Conservation (phyloP, 139 green algal species). For the Coelastrella sp. region DNA sequence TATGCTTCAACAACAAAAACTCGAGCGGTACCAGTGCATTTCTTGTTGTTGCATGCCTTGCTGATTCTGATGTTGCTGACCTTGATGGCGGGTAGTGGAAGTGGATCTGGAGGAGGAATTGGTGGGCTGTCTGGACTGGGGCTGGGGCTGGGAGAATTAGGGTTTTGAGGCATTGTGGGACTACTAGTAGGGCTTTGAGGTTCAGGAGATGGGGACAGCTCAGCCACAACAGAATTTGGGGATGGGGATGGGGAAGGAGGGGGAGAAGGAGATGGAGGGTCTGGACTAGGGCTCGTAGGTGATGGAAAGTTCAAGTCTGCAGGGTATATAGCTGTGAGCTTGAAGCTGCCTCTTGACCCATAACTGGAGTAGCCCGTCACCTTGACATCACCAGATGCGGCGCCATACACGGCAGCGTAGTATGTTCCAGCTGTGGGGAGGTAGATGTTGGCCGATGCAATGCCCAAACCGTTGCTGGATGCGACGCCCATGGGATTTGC, state of each 20-base stretch:
- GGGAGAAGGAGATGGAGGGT: not conserved
- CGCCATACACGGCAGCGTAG: slow-evolving; percentile 2
- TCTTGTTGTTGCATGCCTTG: not conserved
- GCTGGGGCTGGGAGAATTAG: no score
- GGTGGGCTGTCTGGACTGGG: not conserved
- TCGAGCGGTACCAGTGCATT: not conserved
- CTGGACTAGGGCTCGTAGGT: not conserved
- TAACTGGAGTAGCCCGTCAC: slow-evolving; percentile 14
- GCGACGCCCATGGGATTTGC: not conserved
- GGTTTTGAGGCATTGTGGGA: no score
- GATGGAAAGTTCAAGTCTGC: not conserved
- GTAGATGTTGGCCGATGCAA: not conserved
- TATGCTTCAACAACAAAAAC: not conserved
- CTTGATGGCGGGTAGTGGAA: not conserved
- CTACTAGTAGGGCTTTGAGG: no score
- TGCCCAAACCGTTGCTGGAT: not conserved
- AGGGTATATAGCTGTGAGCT: not conserved
- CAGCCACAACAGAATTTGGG: no score
- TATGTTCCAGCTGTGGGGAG: slow-evolving; percentile 16
- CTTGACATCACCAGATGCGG: not conserved
- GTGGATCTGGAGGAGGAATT: not conserved
- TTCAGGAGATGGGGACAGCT: no score
- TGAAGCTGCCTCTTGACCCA: not conserved
- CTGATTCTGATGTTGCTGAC: not conserved
- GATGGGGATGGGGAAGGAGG: no score